A percentile compares a stretch with the other conserved stretches of the same genome.
Conservation (phyloP, 192 early-diverging fungal genomes). For the Pilaira anomala region DNA sequence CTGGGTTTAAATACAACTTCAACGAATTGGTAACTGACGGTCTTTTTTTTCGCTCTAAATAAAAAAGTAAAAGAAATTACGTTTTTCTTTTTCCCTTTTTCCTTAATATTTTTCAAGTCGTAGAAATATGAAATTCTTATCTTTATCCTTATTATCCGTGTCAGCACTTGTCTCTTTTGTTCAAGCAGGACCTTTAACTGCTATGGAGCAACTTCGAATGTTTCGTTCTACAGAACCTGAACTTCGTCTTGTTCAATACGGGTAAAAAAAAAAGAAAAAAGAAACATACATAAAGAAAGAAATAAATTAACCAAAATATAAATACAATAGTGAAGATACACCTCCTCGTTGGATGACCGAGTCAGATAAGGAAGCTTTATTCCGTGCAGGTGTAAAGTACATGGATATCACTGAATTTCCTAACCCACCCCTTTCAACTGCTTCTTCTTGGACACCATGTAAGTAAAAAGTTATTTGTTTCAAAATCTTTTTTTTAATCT, state of each 20-base stretch:
- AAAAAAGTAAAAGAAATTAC: not conserved
- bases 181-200: slow-evolving; percentile 7
- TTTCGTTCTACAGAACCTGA: slow-evolving; percentile 19
- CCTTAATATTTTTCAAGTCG: not conserved
- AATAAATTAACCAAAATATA: not conserved
- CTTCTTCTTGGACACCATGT: slow-evolving; percentile 11
- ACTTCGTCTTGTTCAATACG: slow-evolving; percentile 52
- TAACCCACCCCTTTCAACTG: slow-evolving; percentile 12
- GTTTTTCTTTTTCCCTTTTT: not conserved
- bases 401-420: slow-evolving; percentile 87
- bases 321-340: slow-evolving; percentile 48
- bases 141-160: slow-evolving; percentile 9
- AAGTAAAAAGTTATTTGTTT: not conserved
- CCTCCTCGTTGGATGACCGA: slow-evolving; percentile 57
- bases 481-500: not conserved
- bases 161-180: slow-evolving; percentile 2
- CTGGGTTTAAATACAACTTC: no score
- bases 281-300: not conserved
- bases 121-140: not conserved
- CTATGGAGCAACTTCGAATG: slow-evolving; percentile 15
- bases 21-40: no score
- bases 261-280: slow-evolving; percentile 26
- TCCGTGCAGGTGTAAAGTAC: slow-evolving; percentile 64
- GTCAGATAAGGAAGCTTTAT: slow-evolving; percentile 62
- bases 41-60: not conserved